Evolutionary conservation across 306 rosid genomes (phyloP).

Genomic region (Vigna radiata): DNA sequence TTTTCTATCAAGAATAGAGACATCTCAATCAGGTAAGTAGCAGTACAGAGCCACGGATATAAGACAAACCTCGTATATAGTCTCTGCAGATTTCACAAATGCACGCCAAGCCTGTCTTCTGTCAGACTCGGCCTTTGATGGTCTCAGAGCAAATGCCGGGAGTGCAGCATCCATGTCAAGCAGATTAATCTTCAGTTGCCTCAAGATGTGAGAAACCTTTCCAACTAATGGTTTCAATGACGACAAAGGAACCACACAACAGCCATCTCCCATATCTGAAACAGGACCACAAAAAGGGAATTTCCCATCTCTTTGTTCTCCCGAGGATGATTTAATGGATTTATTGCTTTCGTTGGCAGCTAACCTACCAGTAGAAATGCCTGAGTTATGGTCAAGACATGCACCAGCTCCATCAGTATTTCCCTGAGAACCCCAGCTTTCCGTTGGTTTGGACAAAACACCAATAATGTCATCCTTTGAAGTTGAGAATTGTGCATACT

Average conservation of each 20-base stretch:
- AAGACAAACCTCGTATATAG: constrained; percentile 82
- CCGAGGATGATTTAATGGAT: constrained; percentile 49
- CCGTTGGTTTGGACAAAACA: constrained; percentile 52
- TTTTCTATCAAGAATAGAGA: not conserved
- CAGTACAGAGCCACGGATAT: constrained; percentile 35
- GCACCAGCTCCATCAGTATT: constrained; percentile 47
- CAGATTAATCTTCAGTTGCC: constrained; percentile 78
- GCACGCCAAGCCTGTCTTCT: constrained; percentile 96
- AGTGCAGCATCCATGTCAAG: constrained; percentile 97
- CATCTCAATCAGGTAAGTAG: constrained; percentile 20
- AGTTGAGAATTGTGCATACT: constrained; percentile 54
- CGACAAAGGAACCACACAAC: constrained; percentile 82
- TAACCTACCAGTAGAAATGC: constrained; percentile 50
- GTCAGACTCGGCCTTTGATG: constrained; percentile 66
- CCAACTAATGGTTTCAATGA: constrained; percentile 88
- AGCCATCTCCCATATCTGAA: constrained; percentile 62
- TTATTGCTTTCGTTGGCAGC: constrained; percentile 52
- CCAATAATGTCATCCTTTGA: constrained; percentile 52
- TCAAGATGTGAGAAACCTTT: constrained; percentile 69
- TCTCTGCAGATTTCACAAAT: constrained; percentile 85
- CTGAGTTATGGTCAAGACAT: constrained; percentile 47
- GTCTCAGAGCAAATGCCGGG: constrained; percentile 75
- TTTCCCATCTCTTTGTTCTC: constrained; percentile 60
- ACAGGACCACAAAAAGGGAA: constrained; percentile 49
- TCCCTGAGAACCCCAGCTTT: constrained; percentile 54